Evolutionary conservation across 192 early-diverging fungal species (phyloP), one percentile per base, ranked within the genome.

Genomic region (Backusella morwellensis): DNA sequence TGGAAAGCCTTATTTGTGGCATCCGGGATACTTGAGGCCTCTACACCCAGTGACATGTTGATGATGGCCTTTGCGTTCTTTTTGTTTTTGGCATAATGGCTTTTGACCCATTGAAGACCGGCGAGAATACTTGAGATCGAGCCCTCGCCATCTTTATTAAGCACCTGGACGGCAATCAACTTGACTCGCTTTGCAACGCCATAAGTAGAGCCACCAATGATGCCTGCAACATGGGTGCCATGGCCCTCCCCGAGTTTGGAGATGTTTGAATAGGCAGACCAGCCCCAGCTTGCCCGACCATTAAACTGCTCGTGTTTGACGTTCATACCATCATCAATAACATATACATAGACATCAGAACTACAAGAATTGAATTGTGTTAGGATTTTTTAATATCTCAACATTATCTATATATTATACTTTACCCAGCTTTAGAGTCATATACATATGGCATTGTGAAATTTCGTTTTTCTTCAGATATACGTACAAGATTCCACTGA

Each of bases 401-500:
- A 2, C 23, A 35, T 54, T 69, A 50, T 8, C n/a, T n/a, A 9
- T 32, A 26, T 23, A 59, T 26, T 26, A 63, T 42, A 23, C 19
- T 0, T 63, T 50, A 81, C 80, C 80, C 80, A 35, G 41, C 73
- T 23, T 42, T 70, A 12, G 36, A 35, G 26, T 67, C 29, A 26
- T 81, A 81, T 14, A 23, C 26, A 71, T 81, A 81, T 12, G 71
- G 70, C 19, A 26, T 19, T 15, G 59, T 78, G 7, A 56, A 14
- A 32, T 68, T 8, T 23, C 67, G 26, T 71, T 86, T 74, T 77
- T 89, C 89, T 77, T 95, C 90, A 12, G 94, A 94, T 74, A 95
- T 92, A 66, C 95, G 92, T 35, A 88, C 85, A 21, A 97, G 82
- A 36, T 93, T 93, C 96, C 96, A 97, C 7, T 91, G 94, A 3